Base-by-base conservation (phyloP, 768 basidiomycete species). In the Pleurotus pulmonarius region DNA sequence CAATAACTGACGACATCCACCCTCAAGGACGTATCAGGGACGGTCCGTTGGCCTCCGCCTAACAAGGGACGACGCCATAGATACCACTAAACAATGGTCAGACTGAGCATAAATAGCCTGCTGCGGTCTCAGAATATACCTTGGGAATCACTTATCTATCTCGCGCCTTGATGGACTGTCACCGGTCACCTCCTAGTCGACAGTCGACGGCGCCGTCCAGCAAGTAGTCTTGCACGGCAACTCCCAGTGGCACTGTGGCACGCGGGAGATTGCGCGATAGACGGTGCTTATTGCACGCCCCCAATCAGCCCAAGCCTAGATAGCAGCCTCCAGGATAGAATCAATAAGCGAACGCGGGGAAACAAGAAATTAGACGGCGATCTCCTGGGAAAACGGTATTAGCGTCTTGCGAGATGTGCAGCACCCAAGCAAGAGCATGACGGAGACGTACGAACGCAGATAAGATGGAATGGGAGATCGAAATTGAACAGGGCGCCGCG, bases 231-330 rank as follows among this genome's bases (percentile, higher is more conserved):
- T 47, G 46, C 15, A 47, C 18, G 46, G 24, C 24, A 25, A 47
- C 15, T 11, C 22, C 18, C 22, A 12, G 20, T 3, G 20, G 16
- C 15, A 44, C 11, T 44, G 43, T 44, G 43, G 43, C 11, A 47
- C 22, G 20, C 46, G 16, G 46, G 24, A 47, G 2, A 47, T 47
- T 47, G 46, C 46, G 22, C n/a, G 51, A 53, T 53, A 53, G 41
- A 41, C 51, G 51, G 51, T 53, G 51, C 37, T 53, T 40, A 29
- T 53, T 53, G 20, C 24, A n/a, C 18, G 20, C n/a, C 20, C n/a
- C 12, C 26, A 29, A 29, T 29, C 6, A 29, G 26, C 26, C 29
- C 29, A 11, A 13, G 16, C 39, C 38, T 34, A 22, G n/a, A 12
- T 34, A 16, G 8, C 20, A 15, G 8, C 6, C 34, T 24, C 24